Base-by-base conservation (phyloP, 1,284 basidiomycete species). In the Ustilago sp. region DNA sequence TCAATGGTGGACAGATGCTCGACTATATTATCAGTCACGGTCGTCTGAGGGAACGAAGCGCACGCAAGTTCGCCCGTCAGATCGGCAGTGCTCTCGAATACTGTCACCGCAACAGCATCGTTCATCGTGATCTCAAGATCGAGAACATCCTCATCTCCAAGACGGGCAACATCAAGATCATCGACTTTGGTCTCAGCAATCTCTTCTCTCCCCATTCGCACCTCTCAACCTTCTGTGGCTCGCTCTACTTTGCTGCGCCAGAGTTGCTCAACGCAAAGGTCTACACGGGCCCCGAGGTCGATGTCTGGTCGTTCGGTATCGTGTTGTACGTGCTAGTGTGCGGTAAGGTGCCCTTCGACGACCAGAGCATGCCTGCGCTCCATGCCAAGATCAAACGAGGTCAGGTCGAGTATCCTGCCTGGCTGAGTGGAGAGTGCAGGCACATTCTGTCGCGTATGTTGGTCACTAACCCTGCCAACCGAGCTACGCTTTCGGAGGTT, bases 1-100 rank as follows among this genome's bases (percentile, higher is more conserved):
- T 99, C 87, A 95, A 95, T 81, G 96, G 97, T 53, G 96, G 97
- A 0, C 96, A 99, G 89, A 97, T 99, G 94, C 91, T 99, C 78
- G 96, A 99, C 90, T 99, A 98, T 87, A 99, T 99, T 88, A 99
- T 99, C 88, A 93, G 93, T 80, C 97, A 99, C 84, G 96, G 96
- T n/a, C 90, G 95, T 41, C 89, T 99, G 71, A 89, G 96, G 38
- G 97, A 99, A 87, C 91, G 96, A 63, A 94, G 95, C 38, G 96
- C 96, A 5, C 89, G 96, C 80, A 98, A 97, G 88, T 99, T 99
- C 88, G 95, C 95, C 0, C 89, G 96, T 31, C 96, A 99, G 87
- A 98, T 99, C 79, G 95, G 93, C 39, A 94, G 93, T 80, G 96
- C 97, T 0, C 89, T 99, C 45, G 93, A 97, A 83, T 98, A 99